These are phyloP conservation scores for Eucalyptus globulus DNA, from an alignment of 345 rosid species.

Conservation along the genomic window DNA sequence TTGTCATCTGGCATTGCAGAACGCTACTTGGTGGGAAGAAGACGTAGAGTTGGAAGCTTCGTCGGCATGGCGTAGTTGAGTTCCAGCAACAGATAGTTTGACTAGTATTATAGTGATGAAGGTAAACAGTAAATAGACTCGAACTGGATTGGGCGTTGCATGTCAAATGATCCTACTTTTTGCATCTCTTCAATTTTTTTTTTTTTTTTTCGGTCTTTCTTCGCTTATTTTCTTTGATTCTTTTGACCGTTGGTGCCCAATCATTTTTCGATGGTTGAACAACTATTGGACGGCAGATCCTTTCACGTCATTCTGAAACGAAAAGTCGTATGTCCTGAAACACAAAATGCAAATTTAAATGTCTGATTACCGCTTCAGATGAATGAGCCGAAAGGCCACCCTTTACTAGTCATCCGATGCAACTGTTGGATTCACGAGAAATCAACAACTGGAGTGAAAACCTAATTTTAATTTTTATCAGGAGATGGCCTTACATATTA, in stretches of 20 bases:
- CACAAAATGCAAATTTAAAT: not conserved
- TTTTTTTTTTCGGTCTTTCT: not conserved
- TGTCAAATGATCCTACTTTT: not conserved
- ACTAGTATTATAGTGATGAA: not conserved
- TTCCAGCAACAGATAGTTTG: not conserved
- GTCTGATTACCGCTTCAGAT: not conserved
- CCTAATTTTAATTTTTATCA: not conserved
- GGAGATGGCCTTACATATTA: not conserved
- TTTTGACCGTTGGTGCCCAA: not conserved
- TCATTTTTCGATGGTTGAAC: not conserved
- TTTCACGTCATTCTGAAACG: not conserved
- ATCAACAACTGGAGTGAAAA: not conserved
- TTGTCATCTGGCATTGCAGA: constrained; percentile 23
- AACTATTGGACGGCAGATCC: not conserved
- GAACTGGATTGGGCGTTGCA: not conserved
- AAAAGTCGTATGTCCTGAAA: not conserved
- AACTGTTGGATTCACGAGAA: not conserved
- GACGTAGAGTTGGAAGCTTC: constrained; percentile 70
- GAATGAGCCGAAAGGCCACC: not conserved
- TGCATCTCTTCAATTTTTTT: not conserved
- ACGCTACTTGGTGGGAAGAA: constrained; percentile 98
- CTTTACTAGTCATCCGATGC: not conserved
- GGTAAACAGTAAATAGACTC: not conserved
- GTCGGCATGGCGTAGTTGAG: constrained; percentile 78
- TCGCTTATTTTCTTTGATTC: not conserved